phyloP scores from a whole-genome alignment of 371 early-diverging fungal species.

The Mortierella sp. region DNA sequence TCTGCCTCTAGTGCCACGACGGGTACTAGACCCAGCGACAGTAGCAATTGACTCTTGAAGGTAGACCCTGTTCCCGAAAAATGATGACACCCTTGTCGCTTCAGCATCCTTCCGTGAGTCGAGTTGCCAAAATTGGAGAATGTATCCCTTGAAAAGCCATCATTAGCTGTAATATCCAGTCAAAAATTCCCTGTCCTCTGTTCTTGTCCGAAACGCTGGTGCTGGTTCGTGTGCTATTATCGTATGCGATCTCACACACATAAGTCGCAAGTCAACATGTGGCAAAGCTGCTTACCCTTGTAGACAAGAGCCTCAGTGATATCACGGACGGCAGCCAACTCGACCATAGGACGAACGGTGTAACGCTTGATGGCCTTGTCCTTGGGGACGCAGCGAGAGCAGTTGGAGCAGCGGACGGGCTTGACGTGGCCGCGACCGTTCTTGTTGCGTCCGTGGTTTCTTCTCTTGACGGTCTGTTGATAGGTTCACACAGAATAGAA shows the following conservation, averaged over 20 bases:
- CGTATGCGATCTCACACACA: no score
- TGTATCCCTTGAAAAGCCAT: neutral
- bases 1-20: neutral
- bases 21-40: neutral
- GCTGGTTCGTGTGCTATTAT: neutral
- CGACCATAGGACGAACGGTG: conserved; percentile 98
- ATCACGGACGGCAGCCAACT: conserved; percentile 98
- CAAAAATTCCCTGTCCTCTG: neutral
- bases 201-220: no score
- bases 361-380: conserved; percentile 99
- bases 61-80: neutral
- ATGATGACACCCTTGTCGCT: neutral
- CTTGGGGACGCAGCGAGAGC: conserved; percentile 98
- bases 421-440: conserved; percentile 98
- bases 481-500: neutral
- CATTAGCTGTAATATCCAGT: neutral
- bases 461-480: conserved; percentile 94
- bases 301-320: conserved; percentile 97
- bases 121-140: neutral
- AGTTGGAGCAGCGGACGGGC: conserved; percentile 99
- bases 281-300: conserved; percentile 67
- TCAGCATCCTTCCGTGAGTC: neutral
- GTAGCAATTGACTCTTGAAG: neutral
- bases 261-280: neutral
- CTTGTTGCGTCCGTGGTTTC: conserved; percentile 99